These are phyloP conservation scores for Melaleuca alternifolia DNA, from an alignment of 345 rosid species.

Conservation along the genomic window DNA sequence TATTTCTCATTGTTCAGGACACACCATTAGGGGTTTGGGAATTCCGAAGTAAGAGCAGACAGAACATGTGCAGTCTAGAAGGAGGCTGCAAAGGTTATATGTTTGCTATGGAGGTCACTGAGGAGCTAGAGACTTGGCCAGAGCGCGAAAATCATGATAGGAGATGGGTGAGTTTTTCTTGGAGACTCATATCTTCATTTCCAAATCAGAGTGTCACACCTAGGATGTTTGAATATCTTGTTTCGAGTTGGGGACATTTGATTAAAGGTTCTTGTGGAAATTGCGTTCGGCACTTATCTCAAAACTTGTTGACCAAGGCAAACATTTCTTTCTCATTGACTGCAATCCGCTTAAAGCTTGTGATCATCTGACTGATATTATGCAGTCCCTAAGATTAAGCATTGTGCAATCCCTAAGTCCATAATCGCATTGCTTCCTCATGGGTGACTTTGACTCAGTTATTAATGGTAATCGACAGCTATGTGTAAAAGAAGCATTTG, in stretches of 20 bases:
- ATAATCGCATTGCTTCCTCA: neutral
- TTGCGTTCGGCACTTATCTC: neutral
- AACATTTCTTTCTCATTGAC: neutral
- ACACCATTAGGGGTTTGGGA: constrained; percentile 63
- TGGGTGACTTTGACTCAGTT: neutral
- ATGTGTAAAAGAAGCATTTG: constrained; percentile 40
- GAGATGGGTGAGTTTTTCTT: constrained; percentile 49
- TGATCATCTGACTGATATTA: neutral
- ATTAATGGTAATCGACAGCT: constrained; percentile 21
- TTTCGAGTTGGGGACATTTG: neutral
- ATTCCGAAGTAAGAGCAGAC: constrained; percentile 54
- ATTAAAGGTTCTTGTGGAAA: neutral
- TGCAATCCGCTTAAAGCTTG: neutral
- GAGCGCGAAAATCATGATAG: constrained; percentile 43
- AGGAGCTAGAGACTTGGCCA: constrained; percentile 83
- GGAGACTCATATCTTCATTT: neutral
- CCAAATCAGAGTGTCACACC: neutral
- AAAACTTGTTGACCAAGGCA: neutral
- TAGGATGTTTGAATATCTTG: neutral
- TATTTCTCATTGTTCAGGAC: constrained; percentile 29
- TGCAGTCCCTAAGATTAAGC: neutral
- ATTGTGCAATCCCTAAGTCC: neutral
- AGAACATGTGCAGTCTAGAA: constrained; percentile 13
- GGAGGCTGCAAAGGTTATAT: constrained; percentile 57
- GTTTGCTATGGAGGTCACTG: constrained; percentile 61